Base-by-base conservation (phyloP, 164 flowering plant species). In the Saururus chinensis region DNA sequence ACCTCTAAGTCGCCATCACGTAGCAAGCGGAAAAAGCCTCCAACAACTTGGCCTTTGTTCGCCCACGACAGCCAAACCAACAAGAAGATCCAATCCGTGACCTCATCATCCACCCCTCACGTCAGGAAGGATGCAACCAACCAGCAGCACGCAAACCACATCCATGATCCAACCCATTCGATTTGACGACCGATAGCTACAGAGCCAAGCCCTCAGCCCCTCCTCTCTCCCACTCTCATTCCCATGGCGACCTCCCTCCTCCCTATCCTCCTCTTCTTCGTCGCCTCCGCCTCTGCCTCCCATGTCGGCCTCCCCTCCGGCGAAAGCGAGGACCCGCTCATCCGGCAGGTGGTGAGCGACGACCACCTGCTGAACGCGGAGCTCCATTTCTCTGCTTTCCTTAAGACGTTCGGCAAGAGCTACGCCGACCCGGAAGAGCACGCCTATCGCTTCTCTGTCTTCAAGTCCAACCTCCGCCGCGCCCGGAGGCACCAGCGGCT, bases 391-490 rank as follows among this genome's bases (percentile, higher is more conserved):
- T 14, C 77, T 0, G 67, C 52, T 58, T 93, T 93, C 84, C 77
- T 79, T 45, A 53, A 74, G 19, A 78, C 61, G 66, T 93, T 73
- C 73, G 81, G 81, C 1, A 90, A 84, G 66, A 59, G 62, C 5
- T 93, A 93, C 68, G 73, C 83, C 42, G 64, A 82, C 6, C 73
- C 65, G 40, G 89, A 85, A 66, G 99, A 95, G 78, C 97, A 87
- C 74, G 88, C 83, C 10, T 71, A 75, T 70, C 67, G 99, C 19
- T 79, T 87, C 65, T 40, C 76, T 4, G 82, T 89, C 10, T 95
- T 91, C 71, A 83, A 81, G 80, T 72, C 84, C 19, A 91, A 95
- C 64, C 71, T 95, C 56, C 83, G 82, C 67, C 84, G 88, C 16
- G 93, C 99, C 0, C 73, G 69, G 66, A 71, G 79, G 0, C 84